Evolutionary conservation across 2,329 filamentous ascomycete species (phyloP).

Genomic region (Neonectria coccinea): DNA sequence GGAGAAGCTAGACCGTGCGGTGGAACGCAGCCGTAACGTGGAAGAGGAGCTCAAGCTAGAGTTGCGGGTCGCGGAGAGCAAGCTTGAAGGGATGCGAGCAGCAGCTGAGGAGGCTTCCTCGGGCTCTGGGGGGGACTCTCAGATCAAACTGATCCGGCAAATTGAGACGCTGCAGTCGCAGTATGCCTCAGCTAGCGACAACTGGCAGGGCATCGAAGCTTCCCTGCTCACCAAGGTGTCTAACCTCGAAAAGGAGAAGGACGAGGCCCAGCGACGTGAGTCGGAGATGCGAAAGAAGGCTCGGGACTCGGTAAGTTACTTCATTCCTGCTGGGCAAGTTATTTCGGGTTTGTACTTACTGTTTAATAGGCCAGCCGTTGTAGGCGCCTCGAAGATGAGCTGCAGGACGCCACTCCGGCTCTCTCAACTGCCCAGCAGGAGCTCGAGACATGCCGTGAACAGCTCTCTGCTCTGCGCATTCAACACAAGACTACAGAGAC

Average conservation of each 20-base stretch:
- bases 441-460: constrained; percentile 67
- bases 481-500: constrained; percentile 75
- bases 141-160: constrained; percentile 90
- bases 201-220: constrained; percentile 96
- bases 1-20: constrained; percentile 78
- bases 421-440: constrained; percentile 75
- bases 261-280: constrained; percentile 86
- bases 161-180: constrained; percentile 96
- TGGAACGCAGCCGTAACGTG: constrained; percentile 74
- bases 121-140: constrained; percentile 81
- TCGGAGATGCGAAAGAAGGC: constrained; percentile 90
- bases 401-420: constrained; percentile 76
- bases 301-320: constrained; percentile 78
- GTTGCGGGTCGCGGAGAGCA: constrained; percentile 81
- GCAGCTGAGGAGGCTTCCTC: constrained; percentile 91
- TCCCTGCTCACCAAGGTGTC: constrained; percentile 82
- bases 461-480: constrained; percentile 71
- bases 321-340: neutral
- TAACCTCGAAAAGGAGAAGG: constrained; percentile 87
- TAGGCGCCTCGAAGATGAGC: constrained; percentile 81
- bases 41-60: constrained; percentile 88
- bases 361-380: constrained; percentile 67
- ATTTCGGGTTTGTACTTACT: constrained; percentile 27
- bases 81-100: constrained; percentile 87
- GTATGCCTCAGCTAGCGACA: constrained; percentile 92